These are phyloP conservation scores for Saccharomycopsis microspora DNA, from an alignment of 805 yeast species.

Conservation along the genomic window DNA sequence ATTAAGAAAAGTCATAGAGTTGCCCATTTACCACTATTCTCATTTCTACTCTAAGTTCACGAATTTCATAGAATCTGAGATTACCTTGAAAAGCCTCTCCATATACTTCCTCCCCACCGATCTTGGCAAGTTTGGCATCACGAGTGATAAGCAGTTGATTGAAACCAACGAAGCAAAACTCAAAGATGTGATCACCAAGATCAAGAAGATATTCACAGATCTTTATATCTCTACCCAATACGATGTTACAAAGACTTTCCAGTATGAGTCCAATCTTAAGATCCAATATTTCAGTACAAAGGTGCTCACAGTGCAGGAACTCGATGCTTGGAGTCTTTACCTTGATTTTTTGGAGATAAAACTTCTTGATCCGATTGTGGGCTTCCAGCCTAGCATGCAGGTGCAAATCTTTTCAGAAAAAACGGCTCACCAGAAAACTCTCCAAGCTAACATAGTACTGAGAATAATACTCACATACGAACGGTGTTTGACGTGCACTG, in stretches of 20 bases:
- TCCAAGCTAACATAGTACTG: conserved; percentile 20
- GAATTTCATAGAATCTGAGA: conserved; percentile 23
- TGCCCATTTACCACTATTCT: conserved; percentile 45
- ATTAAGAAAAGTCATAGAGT: conserved; percentile 37
- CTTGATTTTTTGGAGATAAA: conserved; percentile 37
- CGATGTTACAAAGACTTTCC: conserved; percentile 36
- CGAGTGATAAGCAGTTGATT: neutral
- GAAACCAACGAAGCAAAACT: neutral
- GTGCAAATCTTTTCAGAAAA: neutral
- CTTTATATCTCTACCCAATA: conserved; percentile 45
- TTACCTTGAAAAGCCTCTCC: conserved; percentile 11
- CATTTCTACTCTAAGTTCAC: conserved; percentile 32
- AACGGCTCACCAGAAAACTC: conserved; percentile 4
- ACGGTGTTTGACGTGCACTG: conserved; percentile 35
- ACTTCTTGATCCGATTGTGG: neutral
- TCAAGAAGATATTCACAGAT: conserved; percentile 40
- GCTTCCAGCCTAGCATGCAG: neutral
- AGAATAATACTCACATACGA: conserved; percentile 28
- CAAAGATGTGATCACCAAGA: conserved; percentile 25
- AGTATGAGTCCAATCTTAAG: conserved; percentile 34
- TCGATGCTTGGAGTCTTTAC: conserved; percentile 49
- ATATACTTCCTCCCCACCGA: conserved; percentile 17
- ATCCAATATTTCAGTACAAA: conserved; percentile 28
- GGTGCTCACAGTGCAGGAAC: conserved; percentile 30
- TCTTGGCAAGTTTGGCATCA: conserved; percentile 13